phyloP scores from a whole-genome alignment of 2,329 filamentous ascomycete genomes.

The Arthrobotrys megalospora region DNA sequence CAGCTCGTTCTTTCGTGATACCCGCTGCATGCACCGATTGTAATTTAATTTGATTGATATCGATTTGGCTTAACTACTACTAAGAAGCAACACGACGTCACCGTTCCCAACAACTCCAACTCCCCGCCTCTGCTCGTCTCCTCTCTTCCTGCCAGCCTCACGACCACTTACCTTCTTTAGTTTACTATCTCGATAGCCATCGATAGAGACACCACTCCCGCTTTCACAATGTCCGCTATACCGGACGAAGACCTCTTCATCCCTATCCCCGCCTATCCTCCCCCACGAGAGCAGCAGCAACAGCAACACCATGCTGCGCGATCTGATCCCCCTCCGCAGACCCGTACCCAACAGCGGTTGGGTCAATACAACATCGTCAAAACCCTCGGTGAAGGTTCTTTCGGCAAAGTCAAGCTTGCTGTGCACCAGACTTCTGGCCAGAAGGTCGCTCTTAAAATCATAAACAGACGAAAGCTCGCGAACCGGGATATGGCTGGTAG shows the following conservation, averaged over 20 bases:
- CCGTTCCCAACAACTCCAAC: constrained; percentile 37
- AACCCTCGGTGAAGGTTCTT: constrained; percentile 95
- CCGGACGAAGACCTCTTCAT: constrained; percentile 57
- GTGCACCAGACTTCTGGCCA: constrained; percentile 92
- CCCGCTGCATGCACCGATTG: background rate
- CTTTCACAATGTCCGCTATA: constrained; percentile 48
- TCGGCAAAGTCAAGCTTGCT: constrained; percentile 98
- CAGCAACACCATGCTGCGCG: constrained; percentile 67
- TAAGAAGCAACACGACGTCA: constrained; percentile 58
- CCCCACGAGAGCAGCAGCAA: constrained; percentile 60
- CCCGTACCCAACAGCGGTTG: constrained; percentile 74
- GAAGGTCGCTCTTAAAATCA: constrained; percentile 98
- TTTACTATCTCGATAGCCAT: background rate
- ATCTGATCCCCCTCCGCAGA: constrained; percentile 76
- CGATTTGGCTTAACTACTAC: too few relatives aligned
- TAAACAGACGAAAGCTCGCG: constrained; percentile 93
- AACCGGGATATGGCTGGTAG: constrained; percentile 98
- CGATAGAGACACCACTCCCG: background rate
- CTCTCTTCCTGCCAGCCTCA: constrained; percentile 2
- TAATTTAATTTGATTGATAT: too few relatives aligned
- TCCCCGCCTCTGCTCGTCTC: constrained; percentile 28
- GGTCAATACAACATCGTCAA: constrained; percentile 91
- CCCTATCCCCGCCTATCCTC: constrained; percentile 48
- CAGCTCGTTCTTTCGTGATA: background rate
- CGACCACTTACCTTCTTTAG: constrained; percentile 6